Evolutionary conservation across 2,329 filamentous ascomycete genomes (phyloP).

Genomic region (Podosphaera xanthii): DNA sequence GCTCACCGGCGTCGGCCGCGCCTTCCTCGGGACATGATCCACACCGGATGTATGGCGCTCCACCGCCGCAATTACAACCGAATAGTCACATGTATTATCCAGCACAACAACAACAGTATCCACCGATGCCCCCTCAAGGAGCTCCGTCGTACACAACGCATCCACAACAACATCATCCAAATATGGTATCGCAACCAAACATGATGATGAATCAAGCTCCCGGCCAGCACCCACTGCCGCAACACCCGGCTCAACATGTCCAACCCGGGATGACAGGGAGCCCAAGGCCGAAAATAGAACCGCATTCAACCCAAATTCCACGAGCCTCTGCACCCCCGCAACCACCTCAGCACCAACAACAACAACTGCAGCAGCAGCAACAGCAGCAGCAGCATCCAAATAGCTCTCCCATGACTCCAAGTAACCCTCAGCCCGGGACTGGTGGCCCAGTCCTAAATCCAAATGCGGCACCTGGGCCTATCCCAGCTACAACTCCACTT

Average conservation of each 20-base stretch:
- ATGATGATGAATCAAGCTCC: slow-evolving; percentile 43
- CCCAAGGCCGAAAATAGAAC: slow-evolving; percentile 39
- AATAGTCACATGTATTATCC: slow-evolving; percentile 55
- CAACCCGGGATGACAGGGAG: slow-evolving; percentile 35
- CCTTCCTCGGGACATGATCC: slow-evolving; percentile 78
- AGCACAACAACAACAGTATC: slow-evolving; percentile 32
- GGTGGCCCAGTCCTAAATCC: slow-evolving; percentile 41
- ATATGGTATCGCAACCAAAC: slow-evolving; percentile 40
- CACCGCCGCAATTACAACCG: slow-evolving; percentile 54
- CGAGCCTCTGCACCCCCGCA: slow-evolving; percentile 29
- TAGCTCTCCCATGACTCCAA: slow-evolving; percentile 21
- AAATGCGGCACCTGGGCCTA: slow-evolving; percentile 83
- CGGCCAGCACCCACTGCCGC: slow-evolving; percentile 34
- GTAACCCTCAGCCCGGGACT: slow-evolving; percentile 15
- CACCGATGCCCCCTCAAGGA: slow-evolving; percentile 39
- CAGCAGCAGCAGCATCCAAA: slow-evolving; percentile 13
- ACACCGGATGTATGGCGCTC: slow-evolving; percentile 67
- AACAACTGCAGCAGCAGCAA: neutral
- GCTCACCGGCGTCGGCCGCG: slow-evolving; percentile 79
- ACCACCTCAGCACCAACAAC: slow-evolving; percentile 18
- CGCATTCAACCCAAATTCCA: slow-evolving; percentile 38
- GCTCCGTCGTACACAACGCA: slow-evolving; percentile 38
- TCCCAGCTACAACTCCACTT: slow-evolving; percentile 84
- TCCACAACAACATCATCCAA: slow-evolving; percentile 24
- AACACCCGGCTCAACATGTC: slow-evolving; percentile 30